Base-by-base conservation (phyloP, 2,329 filamentous ascomycete genomes). In the Fusarium domesticum region DNA sequence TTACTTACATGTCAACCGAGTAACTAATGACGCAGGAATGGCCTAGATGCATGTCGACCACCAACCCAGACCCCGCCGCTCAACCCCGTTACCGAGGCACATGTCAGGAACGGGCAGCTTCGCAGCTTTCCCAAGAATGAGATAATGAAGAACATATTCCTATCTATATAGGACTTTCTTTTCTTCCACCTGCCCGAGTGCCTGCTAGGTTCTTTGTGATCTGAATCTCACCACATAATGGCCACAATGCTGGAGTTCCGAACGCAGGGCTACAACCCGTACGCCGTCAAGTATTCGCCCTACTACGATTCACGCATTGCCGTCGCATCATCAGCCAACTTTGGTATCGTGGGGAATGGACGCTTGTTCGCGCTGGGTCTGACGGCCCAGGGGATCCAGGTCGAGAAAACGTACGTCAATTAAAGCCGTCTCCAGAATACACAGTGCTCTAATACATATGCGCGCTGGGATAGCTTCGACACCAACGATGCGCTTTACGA, bases 401-500 rank as follows among this genome's bases (percentile, higher is more conserved):
- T 89, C 38, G 84, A 95, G 66, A 95, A 93, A 75, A 85, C 80
- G 84, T 92, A 64, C 59, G 72, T 56, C 19, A 12, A n/a, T 16
- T 14, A 5, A 18, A 28, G 17, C 15, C 32, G 17, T 2, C 17
- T 14, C 15, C 31, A 20, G 20, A 6, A n/a, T 33, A 17, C 25
- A 14, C 3, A 20, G 31, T 32, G 31, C 12, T 31, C 51, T 48
- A 35, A 46, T 28, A 14, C 6, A 23, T 23, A 3, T 31, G 20
- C 36, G 19, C 36, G 23, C 23, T 8, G 17, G 30, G 35, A 37
- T 56, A 92, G 87, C 64, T 98, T 92, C 72, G 92, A 96, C 63
- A 98, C 93, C 10, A 95, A 97, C 73, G 93, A 98, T 68, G 88
- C 91, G 35, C 85, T 97, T 53, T 98, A 95, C 69, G 93, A 98